These are phyloP conservation scores for Ganoderma boninense DNA, from an alignment of 1,284 basidiomycete species.

Conservation along the genomic window DNA sequence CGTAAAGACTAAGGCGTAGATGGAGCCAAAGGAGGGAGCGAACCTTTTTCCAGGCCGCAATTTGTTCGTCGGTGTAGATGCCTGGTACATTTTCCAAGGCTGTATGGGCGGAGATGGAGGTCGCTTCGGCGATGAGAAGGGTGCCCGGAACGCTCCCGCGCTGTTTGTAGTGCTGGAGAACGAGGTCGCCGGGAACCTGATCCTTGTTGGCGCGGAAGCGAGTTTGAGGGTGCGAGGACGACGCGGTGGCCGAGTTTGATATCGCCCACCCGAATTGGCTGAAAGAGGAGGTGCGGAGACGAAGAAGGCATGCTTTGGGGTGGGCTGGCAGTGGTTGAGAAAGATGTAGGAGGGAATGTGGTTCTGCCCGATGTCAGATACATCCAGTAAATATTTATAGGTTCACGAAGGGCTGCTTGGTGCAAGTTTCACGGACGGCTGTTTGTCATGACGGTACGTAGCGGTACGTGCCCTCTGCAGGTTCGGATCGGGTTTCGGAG, in stretches of 20 bases:
- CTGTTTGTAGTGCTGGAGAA: constrained; percentile 55
- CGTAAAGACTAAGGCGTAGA: too few species aligned
- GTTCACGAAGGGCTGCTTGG: background rate
- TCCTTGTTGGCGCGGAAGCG: constrained; percentile 42
- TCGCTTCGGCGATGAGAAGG: constrained; percentile 58
- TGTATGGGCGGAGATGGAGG: constrained; percentile 49
- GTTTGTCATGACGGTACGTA: background rate
- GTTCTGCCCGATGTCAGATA: background rate
- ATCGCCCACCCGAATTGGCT: constrained; percentile 43
- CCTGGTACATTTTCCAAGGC: constrained; percentile 41
- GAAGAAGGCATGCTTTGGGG: too few species aligned
- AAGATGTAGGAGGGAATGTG: background rate
- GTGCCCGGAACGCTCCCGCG: constrained; percentile 52
- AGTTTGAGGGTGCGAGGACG: constrained; percentile 57
- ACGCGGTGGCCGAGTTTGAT: constrained; percentile 51
- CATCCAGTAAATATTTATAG: background rate
- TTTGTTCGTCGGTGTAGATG: constrained; percentile 11
- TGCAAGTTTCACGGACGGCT: too few species aligned
- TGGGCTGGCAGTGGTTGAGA: background rate
- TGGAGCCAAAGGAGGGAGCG: too few species aligned
- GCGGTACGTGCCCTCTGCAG: too few species aligned
- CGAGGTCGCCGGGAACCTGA: constrained; percentile 39
- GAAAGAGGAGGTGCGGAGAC: background rate
- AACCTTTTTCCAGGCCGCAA: constrained; percentile 9
- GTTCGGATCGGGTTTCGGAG: background rate